phyloP scores from a whole-genome alignment of 257 asterid species.

The Solanum pennellii region DNA sequence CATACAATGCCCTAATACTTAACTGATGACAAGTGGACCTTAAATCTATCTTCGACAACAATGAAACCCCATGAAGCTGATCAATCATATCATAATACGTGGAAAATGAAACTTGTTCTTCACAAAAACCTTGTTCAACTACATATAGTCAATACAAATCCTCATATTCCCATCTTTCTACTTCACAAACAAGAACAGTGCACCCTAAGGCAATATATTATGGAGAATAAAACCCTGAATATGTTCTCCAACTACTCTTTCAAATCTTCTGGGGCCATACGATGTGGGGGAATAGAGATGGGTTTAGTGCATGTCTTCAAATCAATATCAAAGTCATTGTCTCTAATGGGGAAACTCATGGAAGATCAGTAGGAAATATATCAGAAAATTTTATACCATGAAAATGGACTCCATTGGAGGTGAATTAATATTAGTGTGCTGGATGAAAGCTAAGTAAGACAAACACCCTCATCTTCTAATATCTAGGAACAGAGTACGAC shows the following conservation, averaged over 20 bases:
- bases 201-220: background rate
- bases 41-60: too few species aligned
- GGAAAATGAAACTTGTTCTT: background rate
- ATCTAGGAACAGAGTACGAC: background rate
- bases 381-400: background rate
- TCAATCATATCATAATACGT: background rate
- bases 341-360: background rate
- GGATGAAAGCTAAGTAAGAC: background rate
- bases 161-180: background rate
- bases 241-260: too few species aligned
- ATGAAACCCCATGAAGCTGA: background rate
- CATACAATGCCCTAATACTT: background rate
- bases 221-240: background rate
- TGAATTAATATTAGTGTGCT: background rate
- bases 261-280: background rate
- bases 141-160: background rate
- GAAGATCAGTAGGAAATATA: background rate
- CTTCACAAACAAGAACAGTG: background rate
- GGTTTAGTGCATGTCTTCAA: background rate
- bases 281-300: background rate
- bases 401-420: background rate
- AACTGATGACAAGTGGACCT: background rate
- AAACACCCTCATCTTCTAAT: background rate
- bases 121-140: background rate
- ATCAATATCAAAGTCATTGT: background rate